Base-by-base conservation (phyloP, 139 green algal genomes). In the Closterium sp. region DNA sequence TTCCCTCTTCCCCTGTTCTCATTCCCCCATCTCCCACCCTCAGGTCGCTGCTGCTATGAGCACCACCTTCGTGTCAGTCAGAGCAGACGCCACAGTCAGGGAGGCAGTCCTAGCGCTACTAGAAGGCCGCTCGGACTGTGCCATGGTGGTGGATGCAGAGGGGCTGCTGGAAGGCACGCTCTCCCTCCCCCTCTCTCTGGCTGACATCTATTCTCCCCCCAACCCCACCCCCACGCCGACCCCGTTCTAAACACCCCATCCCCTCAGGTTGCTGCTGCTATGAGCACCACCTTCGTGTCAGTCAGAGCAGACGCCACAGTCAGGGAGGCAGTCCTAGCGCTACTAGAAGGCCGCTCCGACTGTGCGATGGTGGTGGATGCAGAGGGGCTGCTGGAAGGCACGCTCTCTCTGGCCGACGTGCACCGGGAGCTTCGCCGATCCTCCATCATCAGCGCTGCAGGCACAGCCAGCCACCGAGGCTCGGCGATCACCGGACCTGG, bases 101-200 rank as follows among this genome's bases (percentile, higher is more conserved):
- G 90, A 92, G 16, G 86, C 85, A 6, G 85, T 92, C 8, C 32
- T 31, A 0, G 89, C 89, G 1, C 92, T 92, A 9, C 34, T 91
- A 19, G 84, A 92, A 55, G 33, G 84, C 2, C 33, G 32, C n/a
- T 88, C 93, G 87, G 25, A 28, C n/a, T 93, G 90, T 33, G 30
- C 31, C 21, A 32, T 93, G 25, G 85, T 93, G 32, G 85, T 93
- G 85, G 90, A 93, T 93, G 85, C 84, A 36, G 36, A 90, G 33
- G 33, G 92, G 25, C 86, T 93, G 34, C 86, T 93, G 86, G 90
- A 93, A 69, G 90, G 90, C 85, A 90, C 88, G 2, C 87, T 93
- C 64, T 83, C 64, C 64, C 10, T 83, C 64, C 64, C 64, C 64
- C 10, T 83, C 64, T 16, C 16, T 83, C 12, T 21, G 28, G 28